Evolutionary conservation across 768 basidiomycete species (phyloP).

Genomic region (Mrakia hoshinonis): DNA sequence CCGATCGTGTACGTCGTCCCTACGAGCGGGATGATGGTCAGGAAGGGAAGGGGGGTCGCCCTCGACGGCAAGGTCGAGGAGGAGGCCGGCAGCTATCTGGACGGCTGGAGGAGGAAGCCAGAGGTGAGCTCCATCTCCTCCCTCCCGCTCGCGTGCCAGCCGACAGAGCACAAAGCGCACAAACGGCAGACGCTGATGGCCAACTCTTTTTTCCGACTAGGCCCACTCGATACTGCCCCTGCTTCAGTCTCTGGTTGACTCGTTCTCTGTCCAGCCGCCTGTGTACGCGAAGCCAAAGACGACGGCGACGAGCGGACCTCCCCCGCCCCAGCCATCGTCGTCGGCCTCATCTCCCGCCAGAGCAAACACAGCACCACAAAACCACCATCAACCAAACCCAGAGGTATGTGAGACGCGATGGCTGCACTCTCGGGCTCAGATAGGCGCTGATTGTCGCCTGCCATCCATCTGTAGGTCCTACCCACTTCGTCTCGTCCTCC

Average conservation of each 20-base stretch:
- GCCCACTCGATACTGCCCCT: constrained; percentile 67
- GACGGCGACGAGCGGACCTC: constrained; percentile 29
- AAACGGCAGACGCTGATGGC: neutral
- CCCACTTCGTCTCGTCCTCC: constrained; percentile 27
- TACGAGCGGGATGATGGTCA: constrained; percentile 80
- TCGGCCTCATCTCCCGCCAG: constrained; percentile 3
- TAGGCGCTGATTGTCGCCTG: neutral
- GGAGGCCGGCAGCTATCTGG: constrained; percentile 52
- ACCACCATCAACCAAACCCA: neutral
- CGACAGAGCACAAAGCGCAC: too few relatives aligned
- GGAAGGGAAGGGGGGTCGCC: constrained; percentile 65
- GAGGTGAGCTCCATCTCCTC: constrained; percentile 53
- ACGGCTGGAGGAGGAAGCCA: constrained; percentile 69
- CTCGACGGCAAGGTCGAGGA: constrained; percentile 61
- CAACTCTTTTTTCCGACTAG: constrained; percentile 42
- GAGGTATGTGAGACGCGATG: constrained; percentile 11
- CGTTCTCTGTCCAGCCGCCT: constrained; percentile 79
- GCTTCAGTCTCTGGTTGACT: constrained; percentile 64
- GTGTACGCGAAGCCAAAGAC: constrained; percentile 71
- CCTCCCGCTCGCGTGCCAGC: neutral
- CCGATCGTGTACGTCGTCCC: constrained; percentile 89
- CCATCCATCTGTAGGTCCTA: neutral
- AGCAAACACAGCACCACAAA: constrained; percentile 31
- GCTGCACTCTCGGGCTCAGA: neutral
- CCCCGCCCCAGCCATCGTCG: constrained; percentile 19